Base-by-base conservation (phyloP, 768 basidiomycete species). In the Jaapia argillacea region DNA sequence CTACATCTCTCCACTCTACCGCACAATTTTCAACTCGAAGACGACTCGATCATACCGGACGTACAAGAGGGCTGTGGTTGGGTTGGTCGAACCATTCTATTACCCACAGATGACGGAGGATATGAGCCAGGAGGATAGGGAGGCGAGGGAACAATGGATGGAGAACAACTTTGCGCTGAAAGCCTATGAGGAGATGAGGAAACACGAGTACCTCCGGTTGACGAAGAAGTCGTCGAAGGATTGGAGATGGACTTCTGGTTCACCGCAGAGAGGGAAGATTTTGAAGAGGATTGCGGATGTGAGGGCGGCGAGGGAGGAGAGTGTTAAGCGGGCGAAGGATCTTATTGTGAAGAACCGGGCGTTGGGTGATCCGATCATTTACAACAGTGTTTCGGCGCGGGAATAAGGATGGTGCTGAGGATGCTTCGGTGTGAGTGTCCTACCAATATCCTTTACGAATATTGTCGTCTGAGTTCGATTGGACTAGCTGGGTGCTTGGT, bases 31-130 rank as follows among this genome's bases (percentile, higher is more conserved):
- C 40, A 16, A 51, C 60, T 39, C 60, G 58, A 35, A 51, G 24
- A 48, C 61, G 39, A 37, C 62, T 51, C 40, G 44, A 45, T 41
- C 62, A 41, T 49, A 72, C 53, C 71, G 70, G 51, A 81, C 81
- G 18, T 93, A 89, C 68, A 97, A 97, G 58, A 83, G 88, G 26
- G 90, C 90, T 3, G 80, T 94, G 26, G 89, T 97, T 18, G 92
- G 92, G 23, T 72, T 97, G 44, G 77, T 83, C 21, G 82, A 93
- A 50, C 92, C 92, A 1, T 97, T 97, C 70, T 90, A 93, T 67
- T 94, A 91, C 58, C 92, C 92, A 0, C 75, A 74, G 43, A 76
- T 82, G 37, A 46, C 80, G 47, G 87, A 85, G 54, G 90, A 90
- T 58, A 85, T 94, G 82, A 51, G 65, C 10, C 57, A 53, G n/a